phyloP scores from a whole-genome alignment of 139 green algal genomes.

The Medakamo hakoo region DNA sequence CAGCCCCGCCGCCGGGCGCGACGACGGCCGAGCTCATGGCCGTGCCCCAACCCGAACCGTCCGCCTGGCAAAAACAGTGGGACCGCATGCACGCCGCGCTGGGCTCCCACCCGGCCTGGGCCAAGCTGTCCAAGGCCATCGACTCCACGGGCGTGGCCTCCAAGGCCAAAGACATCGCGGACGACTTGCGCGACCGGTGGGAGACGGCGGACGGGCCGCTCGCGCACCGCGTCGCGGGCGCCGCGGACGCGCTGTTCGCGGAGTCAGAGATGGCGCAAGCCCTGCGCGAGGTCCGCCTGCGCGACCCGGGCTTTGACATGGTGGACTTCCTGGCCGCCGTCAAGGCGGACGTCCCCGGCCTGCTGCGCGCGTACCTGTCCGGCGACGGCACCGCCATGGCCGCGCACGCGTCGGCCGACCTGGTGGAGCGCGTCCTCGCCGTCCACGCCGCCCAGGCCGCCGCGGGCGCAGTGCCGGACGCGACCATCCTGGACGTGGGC shows the following conservation, averaged over 20 bases:
- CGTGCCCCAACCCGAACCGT: background rate
- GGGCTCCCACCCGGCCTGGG: background rate
- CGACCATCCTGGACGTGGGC: slow-evolving; percentile 76
- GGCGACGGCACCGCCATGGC: slow-evolving; percentile 36
- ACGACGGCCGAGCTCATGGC: background rate
- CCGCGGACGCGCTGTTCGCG: slow-evolving; percentile 50
- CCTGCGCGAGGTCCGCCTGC: slow-evolving; percentile 58
- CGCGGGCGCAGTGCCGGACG: slow-evolving; percentile 40
- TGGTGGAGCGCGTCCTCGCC: slow-evolving; percentile 63
- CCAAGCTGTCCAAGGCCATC: background rate
- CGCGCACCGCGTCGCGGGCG: background rate
- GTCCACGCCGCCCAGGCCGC: slow-evolving; percentile 41
- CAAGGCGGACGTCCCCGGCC: slow-evolving; percentile 26
- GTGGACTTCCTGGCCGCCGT: slow-evolving; percentile 46
- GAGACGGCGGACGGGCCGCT: background rate
- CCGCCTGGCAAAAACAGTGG: background rate
- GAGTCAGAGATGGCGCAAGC: slow-evolving; percentile 56
- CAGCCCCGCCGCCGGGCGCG: too few relatives aligned
- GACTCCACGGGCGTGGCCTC: background rate
- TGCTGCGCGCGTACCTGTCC: slow-evolving; percentile 49
- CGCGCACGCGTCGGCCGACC: slow-evolving; percentile 62
- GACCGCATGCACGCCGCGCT: background rate
- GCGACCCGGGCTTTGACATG: slow-evolving; percentile 82
- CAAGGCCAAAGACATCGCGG: too few relatives aligned
- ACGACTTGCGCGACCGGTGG: background rate